These are phyloP conservation scores for Aspergillus sp. DNA, from an alignment of 2,329 filamentous ascomycete species.

Conservation along the genomic window DNA sequence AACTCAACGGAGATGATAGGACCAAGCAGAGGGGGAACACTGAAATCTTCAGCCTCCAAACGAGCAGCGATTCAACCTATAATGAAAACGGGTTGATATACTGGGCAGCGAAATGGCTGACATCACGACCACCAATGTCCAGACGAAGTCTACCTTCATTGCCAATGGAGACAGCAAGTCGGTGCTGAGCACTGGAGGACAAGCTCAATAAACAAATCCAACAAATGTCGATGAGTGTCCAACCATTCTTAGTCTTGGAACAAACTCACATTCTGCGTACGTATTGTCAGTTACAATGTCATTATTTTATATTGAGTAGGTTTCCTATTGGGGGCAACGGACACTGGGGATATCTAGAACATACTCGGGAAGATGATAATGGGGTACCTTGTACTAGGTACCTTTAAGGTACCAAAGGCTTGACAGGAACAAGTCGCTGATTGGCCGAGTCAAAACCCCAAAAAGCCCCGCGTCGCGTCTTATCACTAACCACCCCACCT, in stretches of 20 bases:
- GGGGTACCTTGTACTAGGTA: too few relatives aligned
- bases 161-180: background rate
- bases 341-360: too few relatives aligned
- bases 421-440: background rate
- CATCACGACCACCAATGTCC: background rate
- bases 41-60: background rate
- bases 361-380: too few relatives aligned
- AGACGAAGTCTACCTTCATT: background rate
- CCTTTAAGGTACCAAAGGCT: background rate
- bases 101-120: background rate
- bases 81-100: background rate
- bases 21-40: background rate
- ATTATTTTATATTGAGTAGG: too few relatives aligned
- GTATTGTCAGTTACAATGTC: background rate
- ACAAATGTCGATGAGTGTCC: background rate
- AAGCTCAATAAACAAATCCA: background rate
- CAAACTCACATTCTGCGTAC: background rate
- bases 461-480: constrained; percentile 6
- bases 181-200: background rate
- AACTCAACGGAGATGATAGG: background rate
- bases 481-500: constrained; percentile 9
- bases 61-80: background rate
- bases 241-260: background rate
- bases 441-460: constrained; percentile 1
- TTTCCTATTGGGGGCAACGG: too few relatives aligned